Evolutionary conservation across 345 rosid species (phyloP).

Genomic region (Hevea brasiliensis): DNA sequence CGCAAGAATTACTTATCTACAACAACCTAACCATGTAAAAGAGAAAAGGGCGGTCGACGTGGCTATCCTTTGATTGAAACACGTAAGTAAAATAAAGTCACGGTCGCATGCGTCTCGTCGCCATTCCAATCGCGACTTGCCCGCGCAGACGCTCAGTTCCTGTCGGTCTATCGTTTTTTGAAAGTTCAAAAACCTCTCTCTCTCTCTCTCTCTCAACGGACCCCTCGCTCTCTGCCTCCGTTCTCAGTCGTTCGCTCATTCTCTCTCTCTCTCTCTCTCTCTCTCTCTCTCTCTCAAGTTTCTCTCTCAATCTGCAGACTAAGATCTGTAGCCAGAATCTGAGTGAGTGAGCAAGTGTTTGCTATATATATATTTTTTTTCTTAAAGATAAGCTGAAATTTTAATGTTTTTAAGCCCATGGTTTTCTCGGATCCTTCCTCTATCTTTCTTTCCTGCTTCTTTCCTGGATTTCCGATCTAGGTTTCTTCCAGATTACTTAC

Average conservation of each 20-base stretch:
- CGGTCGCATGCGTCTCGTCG: background rate
- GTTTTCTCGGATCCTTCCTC: conserved; percentile 33
- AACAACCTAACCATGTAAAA: background rate
- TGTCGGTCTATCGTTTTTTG: conserved; percentile 44
- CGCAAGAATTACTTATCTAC: no score
- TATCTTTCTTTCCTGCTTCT: conserved; percentile 18
- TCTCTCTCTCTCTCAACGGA: background rate
- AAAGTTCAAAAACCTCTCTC: conserved; percentile 53
- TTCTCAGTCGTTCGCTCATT: background rate
- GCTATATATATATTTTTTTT: no score
- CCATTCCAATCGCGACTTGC: conserved; percentile 22
- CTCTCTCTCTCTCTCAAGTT: conserved; percentile 3
- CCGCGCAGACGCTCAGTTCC: conserved; percentile 30
- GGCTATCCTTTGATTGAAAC: background rate
- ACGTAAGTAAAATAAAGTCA: background rate
- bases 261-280: background rate
- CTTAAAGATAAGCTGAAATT: background rate
- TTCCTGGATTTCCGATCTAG: conserved; percentile 36
- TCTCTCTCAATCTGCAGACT: conserved; percentile 1
- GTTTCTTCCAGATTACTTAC: conserved; percentile 22
- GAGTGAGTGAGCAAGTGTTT: background rate
- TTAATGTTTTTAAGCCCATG: background rate
- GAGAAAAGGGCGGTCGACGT: background rate
- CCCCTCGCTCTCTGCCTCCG: conserved; percentile 7
- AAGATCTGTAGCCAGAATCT: conserved; percentile 27